Evolutionary conservation across 768 basidiomycete genomes (phyloP).

Genomic region (Pleurotus tuber-regium): DNA sequence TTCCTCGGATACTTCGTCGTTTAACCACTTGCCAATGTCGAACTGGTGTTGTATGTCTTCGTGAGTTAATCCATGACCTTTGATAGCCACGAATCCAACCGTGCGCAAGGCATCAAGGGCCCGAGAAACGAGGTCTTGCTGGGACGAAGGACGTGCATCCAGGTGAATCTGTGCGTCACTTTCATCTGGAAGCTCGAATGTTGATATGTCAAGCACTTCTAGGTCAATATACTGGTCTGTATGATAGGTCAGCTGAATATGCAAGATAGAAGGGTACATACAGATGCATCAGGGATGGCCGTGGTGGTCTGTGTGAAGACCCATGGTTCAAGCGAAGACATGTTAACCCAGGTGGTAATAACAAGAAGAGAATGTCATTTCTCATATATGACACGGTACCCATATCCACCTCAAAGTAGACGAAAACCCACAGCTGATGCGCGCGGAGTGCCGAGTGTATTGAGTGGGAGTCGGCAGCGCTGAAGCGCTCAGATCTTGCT

Average conservation of each 20-base stretch:
- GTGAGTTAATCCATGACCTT: conserved; percentile 15
- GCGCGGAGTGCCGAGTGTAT: background rate
- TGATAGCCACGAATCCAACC: conserved; percentile 15
- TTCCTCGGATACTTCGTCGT: conserved; percentile 13
- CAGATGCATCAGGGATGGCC: background rate
- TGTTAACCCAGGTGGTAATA: no score
- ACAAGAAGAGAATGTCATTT: no score
- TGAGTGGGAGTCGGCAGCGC: background rate
- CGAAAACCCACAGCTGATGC: no score
- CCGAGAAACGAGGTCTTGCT: conserved; percentile 11
- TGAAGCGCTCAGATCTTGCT: background rate
- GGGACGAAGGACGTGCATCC: background rate
- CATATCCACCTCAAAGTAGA: no score
- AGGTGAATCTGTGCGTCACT: background rate
- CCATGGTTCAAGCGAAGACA: background rate
- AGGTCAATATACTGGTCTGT: conserved; percentile 13
- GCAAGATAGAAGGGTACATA: background rate
- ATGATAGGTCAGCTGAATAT: background rate
- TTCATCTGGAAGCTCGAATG: conserved; percentile 12
- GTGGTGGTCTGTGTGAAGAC: background rate
- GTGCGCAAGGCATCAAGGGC: conserved; percentile 12
- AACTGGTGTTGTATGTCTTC: conserved; percentile 16
- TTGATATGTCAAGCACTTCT: conserved; percentile 16
- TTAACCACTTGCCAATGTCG: conserved; percentile 12
- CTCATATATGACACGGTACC: no score